Evolutionary conservation across 2,329 filamentous ascomycete species (phyloP).

Genomic region (Whalleya microplaca): DNA sequence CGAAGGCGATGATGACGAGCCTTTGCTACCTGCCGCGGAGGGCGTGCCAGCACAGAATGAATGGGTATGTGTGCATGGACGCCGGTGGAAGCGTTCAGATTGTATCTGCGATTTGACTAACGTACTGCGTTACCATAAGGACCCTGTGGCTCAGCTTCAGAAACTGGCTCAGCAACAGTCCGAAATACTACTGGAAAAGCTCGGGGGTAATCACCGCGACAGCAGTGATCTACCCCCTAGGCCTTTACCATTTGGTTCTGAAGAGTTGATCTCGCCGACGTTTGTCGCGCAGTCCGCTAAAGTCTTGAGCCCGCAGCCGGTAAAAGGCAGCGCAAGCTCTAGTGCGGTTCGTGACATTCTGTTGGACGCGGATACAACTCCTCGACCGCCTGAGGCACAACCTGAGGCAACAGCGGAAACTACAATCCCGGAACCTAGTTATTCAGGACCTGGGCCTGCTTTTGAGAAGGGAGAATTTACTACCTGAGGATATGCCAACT

Average conservation of each 20-base stretch:
- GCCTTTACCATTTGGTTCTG: conserved; percentile 57
- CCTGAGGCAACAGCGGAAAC: conserved; percentile 1
- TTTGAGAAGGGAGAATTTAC: conserved; percentile 56
- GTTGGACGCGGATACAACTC: conserved; percentile 25
- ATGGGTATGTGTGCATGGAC: conserved; percentile 82
- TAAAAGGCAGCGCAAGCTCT: conserved; percentile 44
- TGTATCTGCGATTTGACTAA: conserved; percentile 62
- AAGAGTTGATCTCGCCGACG: conserved; percentile 48
- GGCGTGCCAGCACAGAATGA: conserved; percentile 87
- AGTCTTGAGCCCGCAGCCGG: conserved; percentile 47
- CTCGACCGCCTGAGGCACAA: conserved; percentile 8
- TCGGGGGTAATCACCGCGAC: conserved; percentile 42
- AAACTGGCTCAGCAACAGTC: conserved; percentile 70
- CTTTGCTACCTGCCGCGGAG: conserved; percentile 72
- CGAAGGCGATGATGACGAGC: conserved; percentile 56
- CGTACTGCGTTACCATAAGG: conserved; percentile 58
- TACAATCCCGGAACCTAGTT: conserved; percentile 50
- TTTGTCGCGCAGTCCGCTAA: conserved; percentile 46
- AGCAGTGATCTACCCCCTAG: conserved; percentile 52
- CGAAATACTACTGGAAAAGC: conserved; percentile 60
- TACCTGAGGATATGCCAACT: conserved; percentile 42
- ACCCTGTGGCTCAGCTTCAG: conserved; percentile 71
- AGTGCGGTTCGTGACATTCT: conserved; percentile 31
- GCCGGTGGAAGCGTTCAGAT: conserved; percentile 52
- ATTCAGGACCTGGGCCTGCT: conserved; percentile 52